Evolutionary conservation across 2,329 filamentous ascomycete species (phyloP).

Genomic region (Cytospora leucostoma): DNA sequence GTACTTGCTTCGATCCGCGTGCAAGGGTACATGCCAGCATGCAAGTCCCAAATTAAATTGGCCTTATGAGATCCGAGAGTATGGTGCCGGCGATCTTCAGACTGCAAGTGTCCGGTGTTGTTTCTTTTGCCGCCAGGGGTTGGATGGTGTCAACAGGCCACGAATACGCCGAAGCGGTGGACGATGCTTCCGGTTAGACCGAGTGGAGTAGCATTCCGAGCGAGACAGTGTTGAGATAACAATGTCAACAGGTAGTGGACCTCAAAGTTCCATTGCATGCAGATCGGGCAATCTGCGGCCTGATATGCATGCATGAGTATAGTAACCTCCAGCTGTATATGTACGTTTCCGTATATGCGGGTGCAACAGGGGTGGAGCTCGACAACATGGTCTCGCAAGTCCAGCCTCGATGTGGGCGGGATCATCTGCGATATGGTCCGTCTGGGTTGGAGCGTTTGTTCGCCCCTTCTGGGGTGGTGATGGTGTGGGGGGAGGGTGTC

Average conservation of each 20-base stretch:
- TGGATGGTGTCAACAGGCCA: background rate
- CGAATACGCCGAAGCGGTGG: background rate
- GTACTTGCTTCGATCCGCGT: background rate
- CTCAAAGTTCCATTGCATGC: background rate
- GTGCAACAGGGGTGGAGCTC: slow-evolving; percentile 1
- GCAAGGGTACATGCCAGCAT: background rate
- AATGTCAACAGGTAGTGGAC: background rate
- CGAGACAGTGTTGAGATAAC: background rate
- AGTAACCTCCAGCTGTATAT: background rate
- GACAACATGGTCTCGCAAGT: slow-evolving; percentile 17
- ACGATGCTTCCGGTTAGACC: background rate
- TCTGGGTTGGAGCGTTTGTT: background rate
- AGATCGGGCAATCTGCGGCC: background rate
- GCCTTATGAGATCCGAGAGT: slow-evolving; percentile 5
- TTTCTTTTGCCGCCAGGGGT: background rate
- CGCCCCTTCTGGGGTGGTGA: background rate
- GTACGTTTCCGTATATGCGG: slow-evolving; percentile 20
- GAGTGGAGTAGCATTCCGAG: background rate
- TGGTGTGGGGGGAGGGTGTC: background rate
- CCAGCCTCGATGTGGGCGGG: slow-evolving; percentile 11
- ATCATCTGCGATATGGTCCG: slow-evolving; percentile 5
- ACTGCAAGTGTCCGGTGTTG: slow-evolving; percentile 1
- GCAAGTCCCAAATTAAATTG: background rate
- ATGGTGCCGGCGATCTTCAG: background rate
- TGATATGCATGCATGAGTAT: background rate